Base-by-base conservation (phyloP, 164 flowering plant genomes). In the Piper betle region DNA sequence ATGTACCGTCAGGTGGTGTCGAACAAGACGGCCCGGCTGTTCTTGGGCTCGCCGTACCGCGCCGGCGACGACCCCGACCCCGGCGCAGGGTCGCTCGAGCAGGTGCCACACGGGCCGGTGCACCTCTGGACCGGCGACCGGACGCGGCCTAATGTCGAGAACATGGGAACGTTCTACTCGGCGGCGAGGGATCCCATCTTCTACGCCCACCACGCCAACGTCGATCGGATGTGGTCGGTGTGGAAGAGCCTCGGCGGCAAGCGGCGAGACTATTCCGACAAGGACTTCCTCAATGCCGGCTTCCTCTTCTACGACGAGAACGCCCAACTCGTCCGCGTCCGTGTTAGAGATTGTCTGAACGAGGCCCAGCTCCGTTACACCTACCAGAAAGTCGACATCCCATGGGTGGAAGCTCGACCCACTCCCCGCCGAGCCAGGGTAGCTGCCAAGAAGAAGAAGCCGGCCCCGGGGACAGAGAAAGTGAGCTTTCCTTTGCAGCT, bases 1-100 rank as follows among this genome's bases (percentile, higher is more conserved):
- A 83, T 85, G 86, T 83, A 83, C 62, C 41, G 78, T 54, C 77
- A 73, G 50, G 72, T 85, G 84, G 75, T 85, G n/a, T 63, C 84
- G 0, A 66, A 65, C 6, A 65, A 72, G 65, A 71, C 76, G 15
- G 41, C 78, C 46, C 9, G 15, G 41, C 72, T 82, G 4, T 86
- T 83, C 67, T 2, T 80, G 18, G 91, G 88, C 5, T 39, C 62
- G 2, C 41, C 80, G 3, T 81, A 76, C 52, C 73, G 78, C 5
- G 74, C 81, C 3, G 84, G 83, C 0, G 73, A 67, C 11, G 68
- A 69, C 5, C 57, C 79, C 0, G 71, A 66, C 39, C 79, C 81
- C 0, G 87, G 83, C 2, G 58, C 57, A 0, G 88, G 88, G 0
- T 62, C 83, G 1, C 0, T 78, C 0, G 86, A 80, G 74, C 66